Evolutionary conservation across 1,284 basidiomycete species (phyloP), one percentile per base, ranked within the genome.

Genomic region (Puccinia hordei): DNA sequence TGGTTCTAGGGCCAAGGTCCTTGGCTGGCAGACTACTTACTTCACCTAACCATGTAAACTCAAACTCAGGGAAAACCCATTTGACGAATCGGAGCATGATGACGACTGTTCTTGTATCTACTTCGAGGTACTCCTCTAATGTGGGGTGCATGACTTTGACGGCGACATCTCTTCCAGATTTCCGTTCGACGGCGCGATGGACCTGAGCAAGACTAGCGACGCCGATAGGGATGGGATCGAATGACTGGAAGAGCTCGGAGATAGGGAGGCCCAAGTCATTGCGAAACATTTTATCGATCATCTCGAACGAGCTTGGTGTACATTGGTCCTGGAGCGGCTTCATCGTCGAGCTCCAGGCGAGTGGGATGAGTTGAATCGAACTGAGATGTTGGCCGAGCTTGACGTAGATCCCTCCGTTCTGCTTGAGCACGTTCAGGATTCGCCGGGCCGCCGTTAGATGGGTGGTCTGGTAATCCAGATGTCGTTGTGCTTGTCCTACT

Each of bases 131-230:
- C 84, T 98, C 95, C 68, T 92, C 91, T 3, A 99, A 88, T 85
- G 93, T 92, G 4, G 97, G 95, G 86, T 99, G 97, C 88, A 99
- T 96, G 65, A 99, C 86, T 90, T 99, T 99, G 81, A 99, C 91
- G 15, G 97, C 97, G n/a, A 96, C 94, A 63, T 88, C 87, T 83
- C 89, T 88, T 0, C 92, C 92, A 1, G 91, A 90, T 65, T 89
- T 87, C 72, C 90, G 89, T 83, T 94, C 91, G 9, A 87, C 88
- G 0, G 92, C 97, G 24, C 92, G 89, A 86, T 99, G 97, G 8
- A 99, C 97, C 86, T 99, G 96, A 9, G 95, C 96, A 46, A 99
- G 87, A 5, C 87, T 95, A 5, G 95, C 95, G 12, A 97, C 94
- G 8, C 97, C 97, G 77, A 99, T 92, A 13, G 97, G 96, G n/a